Base-by-base conservation (phyloP, 805 yeast species). In the Lipomyces starkeyi region DNA sequence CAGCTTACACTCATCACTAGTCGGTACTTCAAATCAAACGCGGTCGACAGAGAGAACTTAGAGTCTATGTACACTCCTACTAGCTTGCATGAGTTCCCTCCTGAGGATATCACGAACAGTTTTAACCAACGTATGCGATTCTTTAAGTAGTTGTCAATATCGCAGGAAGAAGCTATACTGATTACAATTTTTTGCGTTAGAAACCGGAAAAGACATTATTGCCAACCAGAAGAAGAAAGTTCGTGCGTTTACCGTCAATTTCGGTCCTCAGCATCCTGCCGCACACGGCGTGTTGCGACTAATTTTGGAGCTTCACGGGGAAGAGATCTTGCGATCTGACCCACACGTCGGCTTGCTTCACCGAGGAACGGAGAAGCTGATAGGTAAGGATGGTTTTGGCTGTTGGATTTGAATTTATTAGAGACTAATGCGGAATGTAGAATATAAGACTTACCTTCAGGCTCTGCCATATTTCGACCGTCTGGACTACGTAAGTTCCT, bases 221-320 rank as follows among this genome's bases (percentile, higher is more conserved):
- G 79, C 79, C 52, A 47, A 29, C 7, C 59, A 70, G 47, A 65
- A 65, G 29, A 74, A 75, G 67, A 80, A 90, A 78, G 88, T 91
- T 76, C 87, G 97, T 79, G 96, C 91, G 78, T 91, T 91, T 83
- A 91, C 97, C 61, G 88, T 91, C 78, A 91, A 91, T 81, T 91
- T 91, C 78, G 97, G 97, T 49, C 97, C 97, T 60, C 97, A 91
- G 81, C 97, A 91, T 82, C 97, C 97, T 29, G 97, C 97, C 70
- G 97, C 97, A 35, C 97, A 91, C 82, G 97, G 97, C 73, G 97
- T 91, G 80, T 83, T 91, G 82, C 86, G 97, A 78, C 83, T 91
- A 79, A 91, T 91, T 79, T 82, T 91, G 76, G 97, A 91, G 81
- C 85, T 91, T 70, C 90, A 90, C 76, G 97, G 97, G 73, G 97